Base-by-base conservation (phyloP, 495 filamentous ascomycete genomes). In the Wilcoxina mikolae region DNA sequence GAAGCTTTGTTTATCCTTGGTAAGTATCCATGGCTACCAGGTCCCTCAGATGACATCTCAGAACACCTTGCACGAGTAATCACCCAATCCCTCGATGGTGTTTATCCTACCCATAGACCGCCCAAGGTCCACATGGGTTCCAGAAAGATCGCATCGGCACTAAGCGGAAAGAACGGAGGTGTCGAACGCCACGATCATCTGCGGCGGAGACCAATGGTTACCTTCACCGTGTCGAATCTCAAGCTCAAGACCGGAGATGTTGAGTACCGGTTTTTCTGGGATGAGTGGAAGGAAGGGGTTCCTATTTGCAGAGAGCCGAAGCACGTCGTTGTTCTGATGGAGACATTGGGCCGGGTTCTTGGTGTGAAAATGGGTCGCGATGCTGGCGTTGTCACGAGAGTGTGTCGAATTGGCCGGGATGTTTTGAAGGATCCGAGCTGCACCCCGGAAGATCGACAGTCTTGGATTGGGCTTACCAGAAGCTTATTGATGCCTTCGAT, bases 251-350 rank as follows among this genome's bases (percentile, higher is more conserved):
- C 63, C 1, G 64, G 59, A 11, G 64, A 66, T 39, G 58, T 66
- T 15, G 63, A 66, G 45, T 95, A 94, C 63, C 76, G 83, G 24
- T 96, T 93, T 66, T 99, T 96, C 68, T 95, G 87, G 81, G 90
- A 95, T 55, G 89, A 96, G 52, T 99, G 93, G 93, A 74, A 83
- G 9, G 90, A 96, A 57, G 90, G 87, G 57, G 73, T 96, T 26
- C 93, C 93, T 1, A 69, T 94, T 9, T 96, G 91, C 62, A 88
- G 94, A 64, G 82, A 73, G 2, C 77, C 94, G 4, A 87, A 94
- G 58, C 91, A 99, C 62, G 73, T 99, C 2, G 91, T 96, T 61
- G 76, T 78, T 2, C 78, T 99, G 10, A 94, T 86, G 68, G 78
- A 80, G 42, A 87, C 89, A 0, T 74, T 99, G 24, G 71, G 94